Evolutionary conservation across 306 rosid genomes (phyloP).

Genomic region (Canavalia gladiata): DNA sequence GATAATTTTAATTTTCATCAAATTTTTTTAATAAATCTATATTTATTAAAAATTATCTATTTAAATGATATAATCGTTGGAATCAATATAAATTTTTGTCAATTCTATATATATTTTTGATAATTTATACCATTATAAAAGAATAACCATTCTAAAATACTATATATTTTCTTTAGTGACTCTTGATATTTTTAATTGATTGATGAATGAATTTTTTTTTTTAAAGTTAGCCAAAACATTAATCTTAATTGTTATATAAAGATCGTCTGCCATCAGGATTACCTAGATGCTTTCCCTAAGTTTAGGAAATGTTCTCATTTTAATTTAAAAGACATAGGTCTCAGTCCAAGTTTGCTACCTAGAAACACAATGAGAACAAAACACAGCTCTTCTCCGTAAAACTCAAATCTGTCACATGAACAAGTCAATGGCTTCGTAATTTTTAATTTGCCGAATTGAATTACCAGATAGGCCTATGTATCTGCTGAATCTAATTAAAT

Average conservation of each 20-base stretch:
- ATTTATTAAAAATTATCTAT: too few relatives aligned
- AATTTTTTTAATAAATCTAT: too few relatives aligned
- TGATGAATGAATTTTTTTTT: neutral
- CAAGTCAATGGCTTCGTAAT: conserved; percentile 25
- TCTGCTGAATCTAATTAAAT: neutral
- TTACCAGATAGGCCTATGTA: neutral
- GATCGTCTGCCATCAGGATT: neutral
- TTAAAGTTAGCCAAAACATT: neutral
- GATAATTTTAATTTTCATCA: too few relatives aligned
- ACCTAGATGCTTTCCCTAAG: conserved; percentile 37
- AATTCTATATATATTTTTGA: too few relatives aligned
- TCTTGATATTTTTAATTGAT: neutral
- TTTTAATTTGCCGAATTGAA: conserved; percentile 16
- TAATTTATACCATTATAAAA: too few relatives aligned
- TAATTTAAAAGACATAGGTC: conserved; percentile 37
- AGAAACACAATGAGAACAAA: conserved; percentile 22
- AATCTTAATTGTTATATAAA: neutral
- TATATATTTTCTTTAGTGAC: neutral
- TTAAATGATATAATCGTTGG: too few relatives aligned
- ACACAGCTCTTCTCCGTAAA: conserved; percentile 21
- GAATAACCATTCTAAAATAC: too few relatives aligned
- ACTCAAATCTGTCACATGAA: conserved; percentile 8
- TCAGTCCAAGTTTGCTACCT: conserved; percentile 4
- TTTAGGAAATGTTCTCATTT: conserved; percentile 13
- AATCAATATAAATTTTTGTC: too few relatives aligned